A percentile compares a stretch with the other conserved stretches of the same genome.
These are phyloP conservation scores for Saturnispora galanensis DNA, from an alignment of 805 yeast genomes.

Conservation along the genomic window DNA sequence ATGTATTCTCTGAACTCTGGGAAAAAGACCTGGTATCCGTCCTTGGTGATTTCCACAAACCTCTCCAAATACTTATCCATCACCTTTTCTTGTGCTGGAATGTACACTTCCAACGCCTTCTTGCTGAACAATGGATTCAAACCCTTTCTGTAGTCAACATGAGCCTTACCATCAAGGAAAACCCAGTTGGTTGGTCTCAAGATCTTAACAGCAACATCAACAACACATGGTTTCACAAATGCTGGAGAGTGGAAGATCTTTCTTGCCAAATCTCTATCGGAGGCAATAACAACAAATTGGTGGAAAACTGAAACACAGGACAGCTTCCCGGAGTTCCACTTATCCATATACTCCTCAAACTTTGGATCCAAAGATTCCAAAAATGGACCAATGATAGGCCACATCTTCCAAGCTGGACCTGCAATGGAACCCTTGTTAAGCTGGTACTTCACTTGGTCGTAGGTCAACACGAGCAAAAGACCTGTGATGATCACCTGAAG, in stretches of 20 bases:
- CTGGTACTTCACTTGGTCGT: constrained; percentile 74
- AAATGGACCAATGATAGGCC: constrained; percentile 97
- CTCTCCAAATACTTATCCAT: constrained; percentile 73
- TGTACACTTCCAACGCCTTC: constrained; percentile 70
- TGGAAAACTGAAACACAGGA: constrained; percentile 97
- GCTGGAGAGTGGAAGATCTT: constrained; percentile 77
- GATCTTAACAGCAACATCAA: constrained; percentile 91
- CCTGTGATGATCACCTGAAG: constrained; percentile 41
- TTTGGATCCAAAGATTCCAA: constrained; percentile 91
- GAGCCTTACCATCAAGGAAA: constrained; percentile 91
- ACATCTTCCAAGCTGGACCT: constrained; percentile 78
- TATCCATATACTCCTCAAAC: constrained; percentile 83
- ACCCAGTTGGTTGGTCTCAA: constrained; percentile 97
- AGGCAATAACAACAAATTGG: constrained; percentile 92
- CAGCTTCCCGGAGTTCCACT: constrained; percentile 91
- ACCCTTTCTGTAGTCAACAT: constrained; percentile 84
- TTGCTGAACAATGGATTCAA: constrained; percentile 84
- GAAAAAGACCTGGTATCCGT: constrained; percentile 69
- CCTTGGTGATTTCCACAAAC: constrained; percentile 47
- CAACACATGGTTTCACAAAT: constrained; percentile 94
- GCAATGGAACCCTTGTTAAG: constrained; percentile 78
- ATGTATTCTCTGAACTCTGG: constrained; percentile 90
- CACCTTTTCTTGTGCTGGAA: constrained; percentile 75
- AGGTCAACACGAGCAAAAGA: constrained; percentile 40
- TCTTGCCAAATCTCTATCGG: constrained; percentile 78